Evolutionary conservation across 2,329 filamentous ascomycete species (phyloP), one percentile per base, ranked within the genome.

Genomic region (Pseudocercospora fuligena): DNA sequence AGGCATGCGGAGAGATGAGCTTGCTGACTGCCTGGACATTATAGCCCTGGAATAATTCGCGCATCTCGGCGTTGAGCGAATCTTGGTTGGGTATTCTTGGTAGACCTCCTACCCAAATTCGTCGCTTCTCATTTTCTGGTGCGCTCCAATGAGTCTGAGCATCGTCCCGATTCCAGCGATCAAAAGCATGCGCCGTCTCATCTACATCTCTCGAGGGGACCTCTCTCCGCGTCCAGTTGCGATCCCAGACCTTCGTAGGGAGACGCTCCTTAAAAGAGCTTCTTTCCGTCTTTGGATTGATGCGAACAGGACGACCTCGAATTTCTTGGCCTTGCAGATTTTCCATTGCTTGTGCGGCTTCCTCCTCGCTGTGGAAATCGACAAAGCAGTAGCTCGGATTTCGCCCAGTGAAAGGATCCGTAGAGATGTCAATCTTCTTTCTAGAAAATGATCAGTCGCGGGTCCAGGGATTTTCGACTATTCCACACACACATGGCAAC

Each of bases 341-440:
- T n/a, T 78, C 73, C 75, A 92, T 87, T 1, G 87, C 88, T 1
- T 77, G 77, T 4, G 86, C 82, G 2, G 89, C 89, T 31, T 87
- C 81, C 29, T 86, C 86, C 54, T 83, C 82, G 56, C 82, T 83
- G 54, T 78, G 77, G 65, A 92, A 86, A 73, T 92, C 90, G 54
- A 92, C 86, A 72, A 93, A 92, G 80, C 90, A 92, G 79, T 92
- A 92, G 43, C 88, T 90, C 0, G 89, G 89, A 75, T 92, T 92
- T 53, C 89, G 83, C 47, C 85, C 87, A 31, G 86, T 90, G 76
- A 90, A 87, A 1, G 88, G 86, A 73, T 92, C 89, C 61, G 90
- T 84, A 0, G 88, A 89, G 72, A 92, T 89, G 75, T 90, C 88
- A 69, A 92, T 86, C 56, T 86, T 85, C 70, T 85, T 82, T 69